Conservation (phyloP, 2,329 filamentous ascomycete genomes). For the Teratosphaeria zuluensis region DNA sequence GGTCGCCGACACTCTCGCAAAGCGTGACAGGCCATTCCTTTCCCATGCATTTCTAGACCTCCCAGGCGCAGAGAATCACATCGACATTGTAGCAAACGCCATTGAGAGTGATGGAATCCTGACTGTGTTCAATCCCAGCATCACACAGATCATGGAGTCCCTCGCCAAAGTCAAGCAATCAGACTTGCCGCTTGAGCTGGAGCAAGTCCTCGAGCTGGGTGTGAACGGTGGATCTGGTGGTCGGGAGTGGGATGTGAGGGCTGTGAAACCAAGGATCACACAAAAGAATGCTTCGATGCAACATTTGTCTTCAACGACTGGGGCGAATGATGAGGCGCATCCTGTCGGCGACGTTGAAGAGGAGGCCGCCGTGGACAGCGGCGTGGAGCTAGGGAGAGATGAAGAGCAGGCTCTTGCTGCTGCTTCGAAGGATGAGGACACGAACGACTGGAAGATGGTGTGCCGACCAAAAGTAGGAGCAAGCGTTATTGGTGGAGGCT, state of each 20-base stretch:
- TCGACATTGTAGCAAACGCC: conserved; percentile 44
- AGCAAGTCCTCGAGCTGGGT: conserved; percentile 51
- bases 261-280: conserved; percentile 30
- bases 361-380: not conserved
- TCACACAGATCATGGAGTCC: conserved; percentile 66
- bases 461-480: conserved; percentile 33
- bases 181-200: conserved; percentile 47
- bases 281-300: not conserved
- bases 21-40: conserved; percentile 48
- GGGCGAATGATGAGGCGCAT: not conserved
- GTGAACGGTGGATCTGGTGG: conserved; percentile 43
- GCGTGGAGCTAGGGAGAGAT: not conserved
- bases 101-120: conserved; percentile 56
- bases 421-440: not conserved
- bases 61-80: conserved; percentile 49
- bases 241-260: conserved; percentile 55
- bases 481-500: conserved; percentile 28
- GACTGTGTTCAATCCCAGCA: conserved; percentile 64
- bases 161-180: conserved; percentile 45
- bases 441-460: conserved; percentile 18
- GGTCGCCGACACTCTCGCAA: conserved; percentile 44
- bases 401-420: not conserved
- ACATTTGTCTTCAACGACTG: not conserved
- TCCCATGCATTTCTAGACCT: conserved; percentile 66
- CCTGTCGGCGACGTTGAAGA: not conserved